Conservation (phyloP, 2,329 filamentous ascomycete genomes). For the Stachybotrys chlorohalonatus region DNA sequence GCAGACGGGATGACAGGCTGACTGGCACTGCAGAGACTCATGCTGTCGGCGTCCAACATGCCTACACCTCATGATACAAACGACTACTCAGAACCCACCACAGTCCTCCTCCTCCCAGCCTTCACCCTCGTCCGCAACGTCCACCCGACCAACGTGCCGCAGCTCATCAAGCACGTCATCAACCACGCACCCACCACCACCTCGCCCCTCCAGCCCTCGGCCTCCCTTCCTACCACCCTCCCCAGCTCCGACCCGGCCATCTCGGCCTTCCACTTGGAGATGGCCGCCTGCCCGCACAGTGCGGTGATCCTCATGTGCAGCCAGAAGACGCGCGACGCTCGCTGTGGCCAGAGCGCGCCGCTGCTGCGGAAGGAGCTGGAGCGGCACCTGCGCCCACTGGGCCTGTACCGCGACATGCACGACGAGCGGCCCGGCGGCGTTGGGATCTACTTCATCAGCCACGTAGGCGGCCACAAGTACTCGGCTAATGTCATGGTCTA, state of each 20-base stretch:
- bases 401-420: slow-evolving; percentile 76
- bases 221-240: slow-evolving; percentile 24
- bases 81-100: slow-evolving; percentile 62
- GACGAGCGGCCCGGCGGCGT: slow-evolving; percentile 88
- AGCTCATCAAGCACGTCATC: slow-evolving; percentile 63
- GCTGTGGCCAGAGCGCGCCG: slow-evolving; percentile 89
- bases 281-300: slow-evolving; percentile 60
- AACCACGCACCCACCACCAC: slow-evolving; percentile 65
- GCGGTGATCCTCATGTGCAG: slow-evolving; percentile 90
- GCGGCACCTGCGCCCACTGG: slow-evolving; percentile 75
- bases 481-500: slow-evolving; percentile 92
- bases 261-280: slow-evolving; percentile 16
- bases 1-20: background rate
- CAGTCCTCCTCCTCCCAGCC: slow-evolving; percentile 73
- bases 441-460: slow-evolving; percentile 91
- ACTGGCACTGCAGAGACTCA: slow-evolving; percentile 52
- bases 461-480: slow-evolving; percentile 96
- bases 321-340: slow-evolving; percentile 86
- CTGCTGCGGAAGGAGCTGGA: slow-evolving; percentile 83
- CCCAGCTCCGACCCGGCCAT: slow-evolving; percentile 17
- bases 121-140: slow-evolving; percentile 80
- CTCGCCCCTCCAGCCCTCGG: slow-evolving; percentile 42
- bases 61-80: slow-evolving; percentile 61
- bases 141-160: slow-evolving; percentile 62
- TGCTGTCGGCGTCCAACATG: slow-evolving; percentile 89